Percentiles rank a stretch among this genome's conserved stretches.
phyloP scores from a whole-genome alignment of 2,329 filamentous ascomycete species.

The Penicillium sp. region DNA sequence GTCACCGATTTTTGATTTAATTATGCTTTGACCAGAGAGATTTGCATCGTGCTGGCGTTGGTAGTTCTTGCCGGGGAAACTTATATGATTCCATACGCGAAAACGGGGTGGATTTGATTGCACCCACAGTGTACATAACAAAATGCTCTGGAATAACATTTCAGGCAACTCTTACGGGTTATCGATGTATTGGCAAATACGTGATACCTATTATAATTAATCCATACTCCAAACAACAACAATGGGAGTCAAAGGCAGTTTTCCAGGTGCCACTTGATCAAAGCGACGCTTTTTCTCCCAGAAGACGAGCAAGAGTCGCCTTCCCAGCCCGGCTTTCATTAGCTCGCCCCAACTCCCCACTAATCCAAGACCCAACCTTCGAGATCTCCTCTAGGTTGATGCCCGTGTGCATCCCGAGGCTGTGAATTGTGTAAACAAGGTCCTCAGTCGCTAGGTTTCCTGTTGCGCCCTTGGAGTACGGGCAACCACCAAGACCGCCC shows the following conservation, averaged over 20 bases:
- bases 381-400: conserved; percentile 57
- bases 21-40: background rate
- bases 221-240: background rate
- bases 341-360: conserved; percentile 50
- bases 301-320: conserved; percentile 46
- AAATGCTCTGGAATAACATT: background rate
- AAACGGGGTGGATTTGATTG: background rate
- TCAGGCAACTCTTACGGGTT: background rate
- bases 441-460: conserved; percentile 67
- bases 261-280: background rate
- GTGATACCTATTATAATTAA: background rate
- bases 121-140: conserved; percentile 6
- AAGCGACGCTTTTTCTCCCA: conserved; percentile 13
- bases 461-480: conserved; percentile 64
- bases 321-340: conserved; percentile 57
- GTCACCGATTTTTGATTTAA: conserved; percentile 77
- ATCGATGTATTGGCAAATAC: background rate
- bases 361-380: conserved; percentile 58
- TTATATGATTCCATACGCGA: background rate
- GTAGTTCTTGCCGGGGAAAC: conserved; percentile 6
- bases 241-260: background rate
- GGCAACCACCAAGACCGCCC: conserved; percentile 63
- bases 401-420: conserved; percentile 60
- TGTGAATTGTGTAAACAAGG: conserved; percentile 60
- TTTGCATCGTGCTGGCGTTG: conserved; percentile 27